Base-by-base conservation (phyloP, 1,139 yeast species). In the Suhomyces atakaporum region DNA sequence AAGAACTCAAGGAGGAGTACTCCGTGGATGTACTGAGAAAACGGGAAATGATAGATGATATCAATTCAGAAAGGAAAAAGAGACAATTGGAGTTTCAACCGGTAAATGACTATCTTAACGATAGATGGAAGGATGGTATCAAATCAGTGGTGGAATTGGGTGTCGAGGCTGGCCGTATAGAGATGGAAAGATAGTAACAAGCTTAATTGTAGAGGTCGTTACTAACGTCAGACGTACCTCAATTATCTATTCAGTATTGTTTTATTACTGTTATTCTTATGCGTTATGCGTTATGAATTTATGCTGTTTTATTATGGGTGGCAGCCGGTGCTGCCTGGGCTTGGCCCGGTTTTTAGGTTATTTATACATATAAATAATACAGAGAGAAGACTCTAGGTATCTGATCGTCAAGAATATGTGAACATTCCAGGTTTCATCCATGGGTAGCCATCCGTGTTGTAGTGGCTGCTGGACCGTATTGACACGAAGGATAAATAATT, bases 61-160 rank as follows among this genome's bases (percentile, higher is more conserved):
- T 62, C n/a, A 52, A 62, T 24, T 44, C 36, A 11, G 44, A 39
- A 3, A 50, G 76, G 7, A 64, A 62, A 39, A 58, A 54, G 40
- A 53, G 68, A 38, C 76, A 69, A 47, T 35, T 51, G 8, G 54
- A 44, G 6, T 64, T 56, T 42, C 50, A 55, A 38, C 71, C 74
- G 1, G 67, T 60, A 14, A 50, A 59, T 31, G 66, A 61, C 34
- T 62, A 69, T 43, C 53, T 69, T 31, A 49, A 56, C 20, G 53
- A 53, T 15, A 48, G 65, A 40, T 71, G 76, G 75, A 61, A 56
- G 36, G 70, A 67, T 21, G 72, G 73, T 3, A 51, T 71, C 21
- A 54, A 54, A 35, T 47, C 62, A 5, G 57, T 64, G 38, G 69
- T 70, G 25, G 75, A 68, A 31, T 39, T 60, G 31, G 63, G 65